phyloP scores from a whole-genome alignment of 495 filamentous ascomycete species.

The Thermochaetoides thermophila region DNA sequence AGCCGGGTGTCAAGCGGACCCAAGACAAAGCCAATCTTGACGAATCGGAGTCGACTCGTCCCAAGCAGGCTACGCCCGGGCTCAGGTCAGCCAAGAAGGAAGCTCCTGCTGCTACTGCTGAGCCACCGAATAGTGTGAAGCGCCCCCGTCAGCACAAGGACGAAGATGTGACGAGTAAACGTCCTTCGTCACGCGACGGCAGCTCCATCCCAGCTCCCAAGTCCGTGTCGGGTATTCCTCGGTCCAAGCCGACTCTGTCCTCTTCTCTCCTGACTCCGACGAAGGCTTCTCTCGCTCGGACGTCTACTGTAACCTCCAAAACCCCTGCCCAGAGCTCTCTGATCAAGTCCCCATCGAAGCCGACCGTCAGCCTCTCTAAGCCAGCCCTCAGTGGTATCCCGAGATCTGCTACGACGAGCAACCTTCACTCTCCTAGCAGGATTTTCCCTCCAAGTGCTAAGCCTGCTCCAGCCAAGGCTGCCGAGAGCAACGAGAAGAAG shows the following conservation, averaged over 20 bases:
- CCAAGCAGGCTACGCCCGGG: conserved; percentile 22
- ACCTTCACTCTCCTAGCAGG: conserved; percentile 6
- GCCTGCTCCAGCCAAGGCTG: not conserved
- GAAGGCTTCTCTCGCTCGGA: conserved; percentile 58
- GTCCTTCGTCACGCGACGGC: conserved; percentile 36
- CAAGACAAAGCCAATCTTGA: conserved; percentile 51
- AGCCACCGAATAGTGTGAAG: conserved; percentile 37
- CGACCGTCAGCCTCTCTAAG: too few species aligned
- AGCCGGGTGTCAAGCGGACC: conserved; percentile 45
- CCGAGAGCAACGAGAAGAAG: too few species aligned
- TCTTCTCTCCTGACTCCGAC: conserved; percentile 67
- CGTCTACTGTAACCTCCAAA: conserved; percentile 45
- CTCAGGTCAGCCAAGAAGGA: conserved; percentile 21
- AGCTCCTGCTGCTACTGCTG: conserved; percentile 8
- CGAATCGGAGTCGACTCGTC: conserved; percentile 24
- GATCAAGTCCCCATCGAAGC: conserved; percentile 21
- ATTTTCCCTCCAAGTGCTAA: not conserved
- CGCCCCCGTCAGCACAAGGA: conserved; percentile 43
- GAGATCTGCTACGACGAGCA: conserved; percentile 26
- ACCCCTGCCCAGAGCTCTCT: conserved; percentile 20
- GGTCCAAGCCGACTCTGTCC: conserved; percentile 27
- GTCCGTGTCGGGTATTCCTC: conserved; percentile 25
- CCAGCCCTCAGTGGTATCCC: conserved; percentile 17
- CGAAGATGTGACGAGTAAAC: conserved; percentile 44
- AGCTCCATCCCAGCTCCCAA: conserved; percentile 29